Base-by-base conservation (phyloP, 73 alveolate species). In the Paramecium sonneborni region DNA sequence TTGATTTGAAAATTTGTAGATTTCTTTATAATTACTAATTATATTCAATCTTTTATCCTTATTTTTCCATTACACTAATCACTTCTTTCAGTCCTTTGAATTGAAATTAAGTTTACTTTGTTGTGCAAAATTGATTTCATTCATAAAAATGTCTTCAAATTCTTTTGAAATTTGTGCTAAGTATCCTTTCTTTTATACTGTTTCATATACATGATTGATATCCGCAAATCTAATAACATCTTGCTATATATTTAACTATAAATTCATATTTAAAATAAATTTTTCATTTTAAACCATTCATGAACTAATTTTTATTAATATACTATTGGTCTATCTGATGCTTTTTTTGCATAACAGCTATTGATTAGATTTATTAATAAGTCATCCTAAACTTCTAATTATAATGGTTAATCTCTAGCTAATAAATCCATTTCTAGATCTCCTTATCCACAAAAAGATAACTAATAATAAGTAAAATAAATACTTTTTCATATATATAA, bases 1-100 rank as follows among this genome's bases (percentile, higher is more conserved):
- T 79, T 12, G 90, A 79, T 44, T 44, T 79, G 21, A 79, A 79
- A 20, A 79, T 79, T 44, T 79, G 55, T 14, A 79, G 21, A 34
- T 79, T 79, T 41, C 90, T 38, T 15, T 3, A 32, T 34, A 79
- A 44, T 79, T 79, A 62, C 15, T 10, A n/a, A 12, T 38, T 41
- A 15, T 79, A 79, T 41, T 79, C 90, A 30, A 79, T 62, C 44
- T 79, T 79, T 43, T 32, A 32, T 38, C 90, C 90, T 79, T 79
- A 46, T 44, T 79, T 79, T 41, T 79, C 41, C 90, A 79, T 79
- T 8, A 79, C 39, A 12, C 18, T 24, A 43, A 79, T 46, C 3
- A 79, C 90, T 46, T 79, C 90, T 18, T 37, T 79, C 23, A 79
- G 24, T 79, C 90, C 90, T 79, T 24, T 1, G 21, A 10, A 35